These are phyloP conservation scores for Penicillium macrosclerotiorum DNA, from an alignment of 495 filamentous ascomycete species.

Conservation along the genomic window DNA sequence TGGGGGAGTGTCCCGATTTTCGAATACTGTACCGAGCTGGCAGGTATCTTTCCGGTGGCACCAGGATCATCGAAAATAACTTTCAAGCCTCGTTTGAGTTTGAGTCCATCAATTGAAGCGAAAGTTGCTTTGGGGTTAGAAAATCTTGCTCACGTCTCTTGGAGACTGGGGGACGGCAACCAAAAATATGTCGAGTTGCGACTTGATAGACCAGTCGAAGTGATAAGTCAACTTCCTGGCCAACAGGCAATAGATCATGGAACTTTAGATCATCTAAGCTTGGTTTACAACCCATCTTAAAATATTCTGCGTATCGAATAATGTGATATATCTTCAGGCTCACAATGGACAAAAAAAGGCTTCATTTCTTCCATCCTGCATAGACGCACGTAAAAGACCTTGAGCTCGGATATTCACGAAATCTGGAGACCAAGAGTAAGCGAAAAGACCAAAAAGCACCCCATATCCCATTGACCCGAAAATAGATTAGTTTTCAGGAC, in stretches of 20 bases:
- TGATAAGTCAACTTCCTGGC: conserved; percentile 26
- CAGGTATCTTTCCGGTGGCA: conserved; percentile 23
- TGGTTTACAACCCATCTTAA: background rate
- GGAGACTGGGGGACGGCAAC: conserved; percentile 9
- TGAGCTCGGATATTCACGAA: no score
- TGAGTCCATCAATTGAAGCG: conserved; percentile 22
- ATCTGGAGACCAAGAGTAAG: no score
- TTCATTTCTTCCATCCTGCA: no score
- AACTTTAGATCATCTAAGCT: conserved; percentile 14
- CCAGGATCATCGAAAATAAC: conserved; percentile 24
- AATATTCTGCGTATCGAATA: no score
- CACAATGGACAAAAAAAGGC: no score
- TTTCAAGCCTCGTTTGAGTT: conserved; percentile 30
- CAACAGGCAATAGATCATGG: conserved; percentile 19
- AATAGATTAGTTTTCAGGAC: no score
- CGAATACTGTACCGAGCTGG: conserved; percentile 38
- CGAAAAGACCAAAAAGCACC: no score
- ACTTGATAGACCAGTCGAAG: conserved; percentile 25
- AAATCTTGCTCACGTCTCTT: conserved; percentile 30
- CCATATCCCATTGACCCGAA: no score
- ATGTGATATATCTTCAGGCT: no score
- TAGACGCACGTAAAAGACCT: no score
- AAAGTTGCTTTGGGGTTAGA: conserved; percentile 28
- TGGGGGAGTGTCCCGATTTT: conserved; percentile 44
- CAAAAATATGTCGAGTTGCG: conserved; percentile 21